Conservation (phyloP, 352 stramenopile genomes). For the Thalassiosira delicatula region DNA sequence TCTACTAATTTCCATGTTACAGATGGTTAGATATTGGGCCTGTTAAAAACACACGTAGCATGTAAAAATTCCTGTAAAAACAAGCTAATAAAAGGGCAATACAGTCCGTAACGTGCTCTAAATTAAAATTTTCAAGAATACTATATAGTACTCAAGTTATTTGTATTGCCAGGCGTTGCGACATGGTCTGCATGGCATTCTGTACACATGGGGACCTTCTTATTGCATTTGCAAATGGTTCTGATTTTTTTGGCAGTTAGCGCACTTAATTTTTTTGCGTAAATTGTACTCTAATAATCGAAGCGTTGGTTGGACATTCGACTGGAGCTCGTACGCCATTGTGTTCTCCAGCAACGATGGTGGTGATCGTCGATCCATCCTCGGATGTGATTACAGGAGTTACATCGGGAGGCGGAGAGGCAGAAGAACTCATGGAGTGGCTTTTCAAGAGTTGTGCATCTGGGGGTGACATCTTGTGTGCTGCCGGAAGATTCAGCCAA, state of each 20-base stretch:
- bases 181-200: neutral
- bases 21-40: too few species aligned
- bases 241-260: too few species aligned
- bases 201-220: too few species aligned
- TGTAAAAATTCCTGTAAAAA: neutral
- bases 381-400: constrained; percentile 42
- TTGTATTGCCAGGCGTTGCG: neutral
- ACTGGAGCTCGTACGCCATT: constrained; percentile 41
- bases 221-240: too few species aligned
- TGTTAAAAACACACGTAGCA: neutral
- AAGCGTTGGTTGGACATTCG: constrained; percentile 62
- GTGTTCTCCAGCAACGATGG: constrained; percentile 58
- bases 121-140: neutral
- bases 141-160: neutral
- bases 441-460: constrained; percentile 37
- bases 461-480: constrained; percentile 69
- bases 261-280: constrained; percentile 55
- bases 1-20: too few species aligned
- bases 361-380: constrained; percentile 51
- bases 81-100: constrained; percentile 1
- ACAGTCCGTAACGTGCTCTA: neutral
- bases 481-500: constrained; percentile 82
- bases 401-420: neutral
- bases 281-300: constrained; percentile 74
- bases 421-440: neutral